These are phyloP conservation scores for Umbelopsis sp. DNA, from an alignment of 192 early-diverging fungal genomes.

Conservation along the genomic window DNA sequence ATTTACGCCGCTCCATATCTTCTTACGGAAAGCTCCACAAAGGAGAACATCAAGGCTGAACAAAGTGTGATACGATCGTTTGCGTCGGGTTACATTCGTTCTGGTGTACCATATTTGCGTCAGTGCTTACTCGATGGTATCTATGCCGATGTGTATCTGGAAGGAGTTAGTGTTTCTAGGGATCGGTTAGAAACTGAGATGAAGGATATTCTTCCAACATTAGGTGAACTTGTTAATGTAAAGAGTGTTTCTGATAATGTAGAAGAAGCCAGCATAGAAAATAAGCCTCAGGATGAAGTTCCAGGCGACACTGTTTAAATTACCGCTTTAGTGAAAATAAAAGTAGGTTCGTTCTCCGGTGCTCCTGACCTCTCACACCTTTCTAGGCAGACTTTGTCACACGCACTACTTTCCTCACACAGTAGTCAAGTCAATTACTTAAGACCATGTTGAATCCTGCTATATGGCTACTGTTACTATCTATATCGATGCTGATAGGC, in stretches of 20 bases:
- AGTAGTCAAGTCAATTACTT: too few relatives aligned
- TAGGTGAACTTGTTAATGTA: background rate
- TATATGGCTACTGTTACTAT: conserved; percentile 65
- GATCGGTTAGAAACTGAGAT: background rate
- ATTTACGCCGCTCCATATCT: conserved; percentile 16
- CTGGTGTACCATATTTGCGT: conserved; percentile 32
- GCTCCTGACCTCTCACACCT: background rate
- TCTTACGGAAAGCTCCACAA: background rate
- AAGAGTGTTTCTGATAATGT: background rate
- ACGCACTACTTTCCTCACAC: background rate
- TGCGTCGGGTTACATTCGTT: conserved; percentile 28
- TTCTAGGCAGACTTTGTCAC: background rate
- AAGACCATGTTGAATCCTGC: conserved; percentile 49
- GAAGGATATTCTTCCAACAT: background rate
- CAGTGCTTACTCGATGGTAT: conserved; percentile 33
- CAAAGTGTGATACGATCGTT: conserved; percentile 24
- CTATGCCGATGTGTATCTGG: conserved; percentile 21
- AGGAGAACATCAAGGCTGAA: conserved; percentile 18
- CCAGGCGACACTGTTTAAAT: background rate
- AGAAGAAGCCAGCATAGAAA: background rate
- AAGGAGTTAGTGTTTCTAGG: background rate
- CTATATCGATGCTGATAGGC: conserved; percentile 78
- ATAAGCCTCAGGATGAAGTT: background rate
- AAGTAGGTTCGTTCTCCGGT: background rate
- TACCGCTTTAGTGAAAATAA: background rate